phyloP scores from a whole-genome alignment of 2,329 filamentous ascomycete species.

The Eutypa lata region DNA sequence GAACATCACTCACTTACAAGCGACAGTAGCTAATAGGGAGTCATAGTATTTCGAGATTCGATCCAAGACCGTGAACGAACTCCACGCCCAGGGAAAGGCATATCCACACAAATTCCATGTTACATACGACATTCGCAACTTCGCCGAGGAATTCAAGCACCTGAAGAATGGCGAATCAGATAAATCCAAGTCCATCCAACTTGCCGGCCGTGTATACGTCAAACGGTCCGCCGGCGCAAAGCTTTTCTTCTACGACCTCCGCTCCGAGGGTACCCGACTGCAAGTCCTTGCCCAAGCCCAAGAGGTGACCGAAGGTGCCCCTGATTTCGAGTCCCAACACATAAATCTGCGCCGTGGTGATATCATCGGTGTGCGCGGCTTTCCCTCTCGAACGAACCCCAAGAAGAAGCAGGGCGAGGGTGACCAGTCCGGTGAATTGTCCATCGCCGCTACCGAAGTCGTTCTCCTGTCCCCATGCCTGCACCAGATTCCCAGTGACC shows the following conservation, averaged over 20 bases:
- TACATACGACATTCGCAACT: constrained; percentile 78
- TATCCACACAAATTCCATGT: constrained; percentile 94
- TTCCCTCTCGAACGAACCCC: constrained; percentile 79
- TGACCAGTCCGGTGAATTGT: constrained; percentile 67
- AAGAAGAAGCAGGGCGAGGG: constrained; percentile 81
- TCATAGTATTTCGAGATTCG: constrained; percentile 89
- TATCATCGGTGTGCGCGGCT: constrained; percentile 84
- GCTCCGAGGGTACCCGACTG: constrained; percentile 60
- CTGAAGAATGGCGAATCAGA: constrained; percentile 86
- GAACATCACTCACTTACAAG: neutral
- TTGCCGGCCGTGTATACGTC: constrained; percentile 87
- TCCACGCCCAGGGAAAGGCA: constrained; percentile 60
- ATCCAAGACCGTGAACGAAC: constrained; percentile 74
- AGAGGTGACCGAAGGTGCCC: constrained; percentile 63
- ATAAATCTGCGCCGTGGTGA: constrained; percentile 87
- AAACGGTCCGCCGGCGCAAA: constrained; percentile 80
- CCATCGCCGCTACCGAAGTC: constrained; percentile 86
- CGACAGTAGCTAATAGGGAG: constrained; percentile 1
- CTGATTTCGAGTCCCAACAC: constrained; percentile 82
- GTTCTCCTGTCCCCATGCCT: constrained; percentile 85
- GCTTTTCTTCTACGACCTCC: constrained; percentile 88
- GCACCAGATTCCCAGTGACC: constrained; percentile 83
- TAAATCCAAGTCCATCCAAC: constrained; percentile 69
- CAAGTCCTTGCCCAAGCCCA: constrained; percentile 92
- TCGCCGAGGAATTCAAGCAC: constrained; percentile 71